phyloP scores from a whole-genome alignment of 768 basidiomycete species.

The Leccinum fibrillosum region DNA sequence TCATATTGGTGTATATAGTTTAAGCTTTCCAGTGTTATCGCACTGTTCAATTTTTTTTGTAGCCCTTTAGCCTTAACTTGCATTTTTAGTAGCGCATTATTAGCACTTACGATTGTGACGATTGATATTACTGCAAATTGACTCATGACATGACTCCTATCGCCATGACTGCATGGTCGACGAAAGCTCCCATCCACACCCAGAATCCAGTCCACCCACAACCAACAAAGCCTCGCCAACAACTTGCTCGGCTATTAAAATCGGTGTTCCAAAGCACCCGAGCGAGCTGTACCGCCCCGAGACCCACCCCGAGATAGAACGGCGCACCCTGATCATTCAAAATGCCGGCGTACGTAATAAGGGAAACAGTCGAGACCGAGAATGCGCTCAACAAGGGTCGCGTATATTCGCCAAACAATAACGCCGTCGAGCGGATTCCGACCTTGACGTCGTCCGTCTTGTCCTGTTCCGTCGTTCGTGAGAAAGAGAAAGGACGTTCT shows the following conservation, averaged over 20 bases:
- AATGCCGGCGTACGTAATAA: conserved; percentile 76
- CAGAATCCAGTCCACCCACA: conserved; percentile 89
- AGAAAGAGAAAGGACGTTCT: background rate
- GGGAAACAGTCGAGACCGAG: conserved; percentile 66
- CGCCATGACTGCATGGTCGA: conserved; percentile 52
- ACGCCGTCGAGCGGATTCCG: conserved; percentile 91
- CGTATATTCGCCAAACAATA: conserved; percentile 80
- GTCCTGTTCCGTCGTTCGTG: conserved; percentile 50
- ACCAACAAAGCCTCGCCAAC: conserved; percentile 86
- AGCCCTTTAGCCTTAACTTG: background rate
- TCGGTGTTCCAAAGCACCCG: conserved; percentile 74
- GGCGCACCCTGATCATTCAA: conserved; percentile 72
- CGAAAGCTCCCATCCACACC: conserved; percentile 78
- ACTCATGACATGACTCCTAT: conserved; percentile 5
- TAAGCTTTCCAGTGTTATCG: background rate
- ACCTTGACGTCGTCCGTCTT: conserved; percentile 85
- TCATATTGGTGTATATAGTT: background rate
- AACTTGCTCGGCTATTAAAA: conserved; percentile 72
- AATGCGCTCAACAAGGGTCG: conserved; percentile 73
- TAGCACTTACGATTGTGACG: background rate
- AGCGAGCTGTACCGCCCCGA: conserved; percentile 73
- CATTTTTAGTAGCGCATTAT: background rate
- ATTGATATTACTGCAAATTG: background rate
- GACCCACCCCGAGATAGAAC: conserved; percentile 76
- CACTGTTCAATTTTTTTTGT: background rate